phyloP scores from a whole-genome alignment of 345 rosid genomes.

The Melaleuca quinquenervia region DNA sequence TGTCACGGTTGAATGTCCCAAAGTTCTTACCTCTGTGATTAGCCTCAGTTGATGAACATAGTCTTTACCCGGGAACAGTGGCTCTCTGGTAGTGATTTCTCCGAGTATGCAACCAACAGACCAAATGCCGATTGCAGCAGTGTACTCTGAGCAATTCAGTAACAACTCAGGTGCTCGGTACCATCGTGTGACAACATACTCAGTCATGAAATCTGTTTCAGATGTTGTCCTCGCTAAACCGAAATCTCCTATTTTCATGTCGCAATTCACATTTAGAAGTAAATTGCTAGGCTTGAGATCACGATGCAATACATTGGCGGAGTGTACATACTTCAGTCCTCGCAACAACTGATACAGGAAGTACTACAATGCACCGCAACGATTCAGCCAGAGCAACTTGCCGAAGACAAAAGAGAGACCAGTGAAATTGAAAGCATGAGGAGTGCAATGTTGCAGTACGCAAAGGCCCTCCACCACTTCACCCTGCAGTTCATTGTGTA shows the following conservation, averaged over 20 bases:
- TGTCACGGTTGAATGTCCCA: not conserved
- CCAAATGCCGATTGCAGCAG: slow-evolving; percentile 80
- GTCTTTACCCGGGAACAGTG: slow-evolving; percentile 71
- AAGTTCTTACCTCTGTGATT: slow-evolving; percentile 49
- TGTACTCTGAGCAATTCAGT: slow-evolving; percentile 72
- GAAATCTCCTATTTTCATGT: slow-evolving; percentile 74
- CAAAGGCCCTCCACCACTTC: too few relatives aligned
- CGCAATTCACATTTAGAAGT: slow-evolving; percentile 63
- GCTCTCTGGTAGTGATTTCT: slow-evolving; percentile 55
- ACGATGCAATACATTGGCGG: slow-evolving; percentile 83
- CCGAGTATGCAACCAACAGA: slow-evolving; percentile 81
- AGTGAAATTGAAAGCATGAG: not conserved
- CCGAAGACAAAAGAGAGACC: not conserved
- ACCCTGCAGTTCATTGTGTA: too few relatives aligned
- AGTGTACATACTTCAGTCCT: slow-evolving; percentile 70
- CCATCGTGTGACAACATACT: slow-evolving; percentile 79
- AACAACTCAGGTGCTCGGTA: slow-evolving; percentile 77
- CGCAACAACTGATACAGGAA: slow-evolving; percentile 63
- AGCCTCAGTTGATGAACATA: slow-evolving; percentile 76
- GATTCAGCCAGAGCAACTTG: not conserved
- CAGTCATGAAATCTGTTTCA: slow-evolving; percentile 80
- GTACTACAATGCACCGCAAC: slow-evolving; percentile 35
- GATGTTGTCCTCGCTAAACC: too few relatives aligned
- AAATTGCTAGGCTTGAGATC: slow-evolving; percentile 78
- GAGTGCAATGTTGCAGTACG: too few relatives aligned